Base-by-base conservation (phyloP, 78 protist genomes). In the Tieghemostelium lacteum region DNA sequence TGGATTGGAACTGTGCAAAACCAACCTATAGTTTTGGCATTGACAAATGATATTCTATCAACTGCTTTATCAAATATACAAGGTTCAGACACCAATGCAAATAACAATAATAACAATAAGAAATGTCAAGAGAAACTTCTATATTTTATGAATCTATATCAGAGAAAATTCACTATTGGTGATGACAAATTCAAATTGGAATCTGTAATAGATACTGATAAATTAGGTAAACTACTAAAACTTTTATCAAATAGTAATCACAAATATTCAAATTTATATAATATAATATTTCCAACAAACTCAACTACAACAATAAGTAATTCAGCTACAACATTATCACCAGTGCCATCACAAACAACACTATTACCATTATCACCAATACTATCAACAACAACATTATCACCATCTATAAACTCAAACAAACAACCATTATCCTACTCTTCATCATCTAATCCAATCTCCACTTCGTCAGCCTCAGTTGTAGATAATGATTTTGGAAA, bases 1-100 rank as follows among this genome's bases (percentile, higher is more conserved):
- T 74, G 85, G 85, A 24, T 42, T 16, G 64, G 54, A 50, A 52
- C 54, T 49, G 12, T 16, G 8, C 54, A 49, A 49, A 16, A 8
- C 54, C 24, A 16, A 8, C 12, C 54, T 49, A 49, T 12, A 8
- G 12, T 49, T 12, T 49, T 12, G 8, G 54, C 54, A 8, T 16
- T 49, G 24, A 49, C 8, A 8, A 12, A 49, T 12, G 12, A 16
- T 49, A 49, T 49, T 6, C 63, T 19, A 57, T 22, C 26, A 14
- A n/a, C 26, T 19, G 6, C 63, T 5, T 57, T 17, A n/a, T 4
- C 17, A 19, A 4, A 19, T 19, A 14, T 4, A 57, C 8, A 19
- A 57, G 8, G 10, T 19, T 22, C 17, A 19, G 63, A 57, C 8
- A n/a, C 17, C 63, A 57, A 19, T 5, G 16, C 63, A 7, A 22